Evolutionary conservation across 2,329 filamentous ascomycete genomes (phyloP), one percentile per base, ranked within the genome.

Genomic region (Diaporthe batatas): DNA sequence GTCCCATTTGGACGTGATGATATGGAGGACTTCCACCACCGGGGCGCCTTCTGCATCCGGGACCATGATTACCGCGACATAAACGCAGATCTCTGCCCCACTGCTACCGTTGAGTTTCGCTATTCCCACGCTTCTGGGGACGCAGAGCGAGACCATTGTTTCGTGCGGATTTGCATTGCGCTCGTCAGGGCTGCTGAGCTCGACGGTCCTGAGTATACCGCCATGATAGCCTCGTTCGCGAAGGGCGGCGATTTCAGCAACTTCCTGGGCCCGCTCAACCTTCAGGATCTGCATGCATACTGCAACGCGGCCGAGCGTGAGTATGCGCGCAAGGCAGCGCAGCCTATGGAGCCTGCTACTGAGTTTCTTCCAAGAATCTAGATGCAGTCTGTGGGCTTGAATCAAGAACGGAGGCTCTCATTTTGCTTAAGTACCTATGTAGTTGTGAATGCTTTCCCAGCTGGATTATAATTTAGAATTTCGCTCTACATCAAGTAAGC

Each of bases 141-240:
- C 36, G 14, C 57, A 29, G 23, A 25, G 23, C n/a, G 57, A 1
- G 57, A 62, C 57, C n/a, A 62, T 6, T 42, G n/a, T 44, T 62
- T 62, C 23, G 57, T 62, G 16, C 12, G 36, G 7, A 44, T 62
- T 32, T 62, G 58, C 10, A 62, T 44, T 4, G 58, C 58, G 2
- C 36, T 62, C 16, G 58, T 62, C 16, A 62, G 25, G 25, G 58
- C 58, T 2, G 58, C 58, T 12, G 58, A 62, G 39, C 39, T 62
- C 3, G 39, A 62, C 2, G 23, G 14, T 3, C 8, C 39, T 16
- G 23, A 25, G 10, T 62, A 21, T 23, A 44, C 11, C 3, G 58
- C 58, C 36, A 62, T 32, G 25, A 12, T 62, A 2, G 16, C 39
- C 8, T 62, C 25, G 25, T 64, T 47, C 21, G 58, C 42, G 18